Evolutionary conservation across 495 filamentous ascomycete genomes (phyloP), one percentile per base, ranked within the genome.

Genomic region (Podospora pseudoanserina): DNA sequence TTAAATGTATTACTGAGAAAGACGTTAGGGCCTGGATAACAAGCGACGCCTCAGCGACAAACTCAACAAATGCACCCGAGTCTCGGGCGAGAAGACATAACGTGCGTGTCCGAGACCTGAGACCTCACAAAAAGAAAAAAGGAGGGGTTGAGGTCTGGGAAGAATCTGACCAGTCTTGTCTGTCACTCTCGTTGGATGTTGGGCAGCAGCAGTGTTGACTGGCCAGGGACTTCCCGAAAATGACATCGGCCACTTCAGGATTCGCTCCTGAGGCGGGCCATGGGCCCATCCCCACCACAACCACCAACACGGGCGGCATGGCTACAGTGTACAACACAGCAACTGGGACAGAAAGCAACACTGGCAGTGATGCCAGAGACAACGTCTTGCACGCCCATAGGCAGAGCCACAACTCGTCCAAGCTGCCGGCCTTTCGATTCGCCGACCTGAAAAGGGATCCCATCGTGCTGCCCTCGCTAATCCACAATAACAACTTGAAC

Each of bases 351-450:
- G 56, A 39, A 65, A 49, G 66, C 56, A 69, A 65, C 72, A 72
- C 23, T 23, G 23, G 9, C 71, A 69, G 34, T 32, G 23, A 26
- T 27, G 30, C 27, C 67, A 73, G 74, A 70, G 71, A 59, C 72
- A 79, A 49, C 69, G 68, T 72, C 34, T 67, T 80, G 30, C 80
- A 84, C 70, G 72, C 78, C 34, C 81, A 85, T 68, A 81, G 83
- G 70, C 80, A 81, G 64, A 81, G 74, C 68, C 78, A 84, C 72
- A 85, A 79, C 44, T 82, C 81, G 16, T 83, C 81, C 64, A 85
- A 83, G 65, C 74, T 84, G 63, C 82, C 83, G 27, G 76, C 82
- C 28, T 85, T 77, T 68, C 81, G 82, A 56, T 83, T 84, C 69
- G 78, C 76, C 64, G 82, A 85, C 74, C 74, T 81, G 56, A 80